Base-by-base conservation (phyloP, 176 grass and related monocot genomes). In the Eleusine coracana region DNA sequence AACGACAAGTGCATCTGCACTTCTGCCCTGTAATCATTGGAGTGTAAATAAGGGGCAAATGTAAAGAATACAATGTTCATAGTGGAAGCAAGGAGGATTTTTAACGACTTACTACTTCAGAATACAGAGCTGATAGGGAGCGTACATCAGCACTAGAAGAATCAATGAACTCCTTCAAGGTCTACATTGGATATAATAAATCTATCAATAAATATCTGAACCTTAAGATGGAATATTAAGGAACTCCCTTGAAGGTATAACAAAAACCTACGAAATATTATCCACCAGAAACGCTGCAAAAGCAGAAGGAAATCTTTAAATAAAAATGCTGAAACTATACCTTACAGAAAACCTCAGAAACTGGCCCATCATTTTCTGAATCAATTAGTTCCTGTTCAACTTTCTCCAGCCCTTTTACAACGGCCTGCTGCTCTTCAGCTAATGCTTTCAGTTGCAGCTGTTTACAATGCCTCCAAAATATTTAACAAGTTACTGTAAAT, bases 361-460 rank as follows among this genome's bases (percentile, higher is more conserved):
- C 92, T 1, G 88, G 86, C 29, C 95, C 96, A 82, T 98, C 96
- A 63, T 72, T 92, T 85, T 95, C 87, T 31, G 92, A 95, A 89
- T 92, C 92, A 70, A 51, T 89, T 73, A 98, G 72, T 79, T 98
- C 92, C 60, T 67, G 39, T 81, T 98, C 96, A 72, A 92, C 96
- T 77, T 87, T 95, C 80, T 98, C 90, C 55, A 95, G 79, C 28
- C 92, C 92, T 89, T 98, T 98, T 42, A 94, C 92, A 4, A 98
- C 71, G 46, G 88, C 74, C 79, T 93, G 92, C 74, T 98, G 96
- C 51, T 98, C 90, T 61, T 93, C 92, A 27, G 90, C 91, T 76
- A 98, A 75, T 75, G 81, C 80, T 87, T 91, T 98, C 73, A 98
- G 77, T 98, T 93, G 92, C 70, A 98, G 84, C 96, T 95, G 85